Evolutionary conservation across 2,329 filamentous ascomycete species (phyloP).

Genomic region (Aspergillus flavus): DNA sequence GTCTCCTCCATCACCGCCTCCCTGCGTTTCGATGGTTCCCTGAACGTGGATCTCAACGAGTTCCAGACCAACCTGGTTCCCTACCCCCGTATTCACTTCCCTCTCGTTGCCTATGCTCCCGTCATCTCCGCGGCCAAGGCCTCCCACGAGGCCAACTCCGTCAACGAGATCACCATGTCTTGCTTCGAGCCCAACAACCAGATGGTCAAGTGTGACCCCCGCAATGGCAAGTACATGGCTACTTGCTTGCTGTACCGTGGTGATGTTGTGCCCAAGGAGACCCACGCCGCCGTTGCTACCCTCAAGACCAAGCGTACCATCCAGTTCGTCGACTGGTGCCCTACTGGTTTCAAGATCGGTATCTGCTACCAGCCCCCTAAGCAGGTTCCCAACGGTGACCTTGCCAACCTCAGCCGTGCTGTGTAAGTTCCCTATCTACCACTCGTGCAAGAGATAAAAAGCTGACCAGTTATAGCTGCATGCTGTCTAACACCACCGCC

Average conservation of each 20-base stretch:
- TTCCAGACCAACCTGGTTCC: slow-evolving; percentile 99
- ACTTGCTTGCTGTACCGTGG: slow-evolving; percentile 97
- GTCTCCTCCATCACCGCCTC: slow-evolving; percentile 98
- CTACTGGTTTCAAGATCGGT: slow-evolving; percentile 99
- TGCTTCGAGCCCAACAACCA: slow-evolving; percentile 99
- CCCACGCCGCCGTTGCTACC: slow-evolving; percentile 86
- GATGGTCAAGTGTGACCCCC: slow-evolving; percentile 99
- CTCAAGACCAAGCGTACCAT: slow-evolving; percentile 99
- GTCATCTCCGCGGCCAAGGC: slow-evolving; percentile 95
- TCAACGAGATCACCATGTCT: slow-evolving; percentile 96
- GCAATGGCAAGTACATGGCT: slow-evolving; percentile 99
- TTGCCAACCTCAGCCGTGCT: slow-evolving; percentile 96
- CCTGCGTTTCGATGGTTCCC: slow-evolving; percentile 95
- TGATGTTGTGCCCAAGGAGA: slow-evolving; percentile 96
- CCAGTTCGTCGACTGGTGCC: slow-evolving; percentile 99
- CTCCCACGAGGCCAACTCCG: slow-evolving; percentile 95
- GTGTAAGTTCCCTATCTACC: slow-evolving; percentile 69
- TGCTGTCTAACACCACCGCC: slow-evolving; percentile 91
- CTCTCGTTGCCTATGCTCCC: slow-evolving; percentile 92
- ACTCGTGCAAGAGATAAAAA: slow-evolving; percentile 5
- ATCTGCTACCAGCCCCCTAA: slow-evolving; percentile 99
- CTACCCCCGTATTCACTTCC: slow-evolving; percentile 99
- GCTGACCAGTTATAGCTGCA: slow-evolving; percentile 66
- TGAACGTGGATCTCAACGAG: slow-evolving; percentile 99
- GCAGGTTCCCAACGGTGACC: slow-evolving; percentile 93